These are phyloP conservation scores for Thymus mandschuricus DNA, from an alignment of 257 asterid species.

Conservation along the genomic window DNA sequence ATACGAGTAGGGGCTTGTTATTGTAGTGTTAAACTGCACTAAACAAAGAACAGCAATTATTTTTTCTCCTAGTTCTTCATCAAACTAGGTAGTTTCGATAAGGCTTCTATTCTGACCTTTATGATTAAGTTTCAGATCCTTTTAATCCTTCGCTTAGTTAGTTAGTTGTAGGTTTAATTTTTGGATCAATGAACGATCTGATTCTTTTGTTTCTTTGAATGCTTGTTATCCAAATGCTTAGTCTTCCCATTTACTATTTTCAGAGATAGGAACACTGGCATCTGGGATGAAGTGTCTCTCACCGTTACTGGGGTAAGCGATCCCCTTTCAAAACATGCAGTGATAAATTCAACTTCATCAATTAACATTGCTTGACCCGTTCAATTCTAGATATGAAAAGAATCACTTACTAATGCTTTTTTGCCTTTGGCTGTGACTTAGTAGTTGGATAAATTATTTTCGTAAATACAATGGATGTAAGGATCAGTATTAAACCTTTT, in stretches of 20 bases:
- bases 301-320: constrained; percentile 87
- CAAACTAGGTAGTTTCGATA: constrained; percentile 18
- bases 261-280: constrained; percentile 99
- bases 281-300: constrained; percentile 97
- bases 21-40: not conserved
- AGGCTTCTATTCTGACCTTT: constrained; percentile 8
- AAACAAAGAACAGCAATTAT: not conserved
- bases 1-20: not conserved
- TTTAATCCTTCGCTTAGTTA: constrained; percentile 18
- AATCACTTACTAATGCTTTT: constrained; percentile 23
- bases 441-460: constrained; percentile 24
- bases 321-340: constrained; percentile 22
- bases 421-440: constrained; percentile 15
- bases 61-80: not conserved
- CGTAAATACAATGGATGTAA: not conserved
- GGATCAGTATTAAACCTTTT: constrained; percentile 14
- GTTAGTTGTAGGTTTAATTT: not conserved
- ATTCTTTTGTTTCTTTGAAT: constrained; percentile 2
- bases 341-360: constrained; percentile 16
- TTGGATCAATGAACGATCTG: not conserved
- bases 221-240: constrained; percentile 22
- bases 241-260: constrained; percentile 29
- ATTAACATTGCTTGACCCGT: not conserved
- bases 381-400: constrained; percentile 17
- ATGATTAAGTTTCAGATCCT: constrained; percentile 22